These are phyloP conservation scores for Apiospora aurea DNA, from an alignment of 2,329 filamentous ascomycete genomes.

Conservation along the genomic window DNA sequence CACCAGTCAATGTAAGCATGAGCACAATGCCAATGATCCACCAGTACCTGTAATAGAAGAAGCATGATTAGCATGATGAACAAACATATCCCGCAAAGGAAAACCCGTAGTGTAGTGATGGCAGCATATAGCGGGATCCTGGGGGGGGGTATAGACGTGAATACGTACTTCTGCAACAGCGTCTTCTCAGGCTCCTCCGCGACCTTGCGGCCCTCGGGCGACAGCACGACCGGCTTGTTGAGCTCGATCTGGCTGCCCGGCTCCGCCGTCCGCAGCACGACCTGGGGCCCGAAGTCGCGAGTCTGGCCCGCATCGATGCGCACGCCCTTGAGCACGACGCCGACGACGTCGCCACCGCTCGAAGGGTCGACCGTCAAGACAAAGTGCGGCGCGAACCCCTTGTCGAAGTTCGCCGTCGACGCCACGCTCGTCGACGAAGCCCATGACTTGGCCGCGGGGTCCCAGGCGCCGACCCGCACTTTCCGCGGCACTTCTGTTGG, in stretches of 20 bases:
- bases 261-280: conserved; percentile 54
- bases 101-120: background rate
- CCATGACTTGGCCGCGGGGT: conserved; percentile 56
- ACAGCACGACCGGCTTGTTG: conserved; percentile 70
- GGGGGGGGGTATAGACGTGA: no score
- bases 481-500: conserved; percentile 42
- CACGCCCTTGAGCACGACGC: conserved; percentile 62
- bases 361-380: conserved; percentile 53
- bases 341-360: conserved; percentile 45
- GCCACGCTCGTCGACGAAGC: conserved; percentile 62
- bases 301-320: conserved; percentile 69
- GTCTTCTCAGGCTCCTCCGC: conserved; percentile 66
- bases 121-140: background rate
- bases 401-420: conserved; percentile 63
- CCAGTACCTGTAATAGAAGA: conserved; percentile 62
- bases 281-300: conserved; percentile 69
- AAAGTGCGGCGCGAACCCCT: conserved; percentile 66
- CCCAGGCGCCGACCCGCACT: conserved; percentile 65
- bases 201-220: conserved; percentile 64
- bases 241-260: conserved; percentile 64
- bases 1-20: conserved; percentile 60
- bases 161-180: conserved; percentile 69
- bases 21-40: conserved; percentile 65
- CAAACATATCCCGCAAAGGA: background rate
- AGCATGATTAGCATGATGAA: conserved; percentile 42